Percentiles rank a stretch among this genome's conserved stretches.
Evolutionary conservation across 176 grass and related monocot species (phyloP).

Genomic region (Cocos nucifera): DNA sequence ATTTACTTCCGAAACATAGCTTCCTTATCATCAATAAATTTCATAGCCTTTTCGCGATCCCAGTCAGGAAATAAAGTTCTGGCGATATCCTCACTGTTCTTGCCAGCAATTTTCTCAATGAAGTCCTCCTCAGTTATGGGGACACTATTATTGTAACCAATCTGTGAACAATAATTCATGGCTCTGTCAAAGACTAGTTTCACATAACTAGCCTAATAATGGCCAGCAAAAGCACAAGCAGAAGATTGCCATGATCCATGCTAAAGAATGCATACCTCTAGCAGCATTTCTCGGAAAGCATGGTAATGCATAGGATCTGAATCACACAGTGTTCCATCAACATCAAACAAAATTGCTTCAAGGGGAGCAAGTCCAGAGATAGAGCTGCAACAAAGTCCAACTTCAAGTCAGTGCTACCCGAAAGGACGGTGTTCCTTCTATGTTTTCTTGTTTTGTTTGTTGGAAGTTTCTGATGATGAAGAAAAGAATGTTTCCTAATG

Average conservation of each 20-base stretch:
- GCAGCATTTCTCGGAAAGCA: slow-evolving; percentile 76
- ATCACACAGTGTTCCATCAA: slow-evolving; percentile 84
- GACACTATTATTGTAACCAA: slow-evolving; percentile 88
- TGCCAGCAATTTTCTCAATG: slow-evolving; percentile 89
- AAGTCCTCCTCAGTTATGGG: slow-evolving; percentile 81
- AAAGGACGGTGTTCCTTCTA: no score
- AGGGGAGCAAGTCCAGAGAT: slow-evolving; percentile 45
- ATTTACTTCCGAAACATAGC: slow-evolving; percentile 50
- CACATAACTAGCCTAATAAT: neutral
- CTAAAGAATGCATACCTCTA: slow-evolving; percentile 28
- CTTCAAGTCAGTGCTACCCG: neutral
- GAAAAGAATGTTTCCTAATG: no score
- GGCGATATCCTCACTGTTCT: slow-evolving; percentile 54
- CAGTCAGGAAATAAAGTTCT: slow-evolving; percentile 80
- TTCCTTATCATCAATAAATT: slow-evolving; percentile 79
- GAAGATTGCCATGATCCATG: neutral
- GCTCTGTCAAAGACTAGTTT: neutral
- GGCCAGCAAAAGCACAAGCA: neutral
- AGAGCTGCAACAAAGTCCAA: slow-evolving; percentile 25
- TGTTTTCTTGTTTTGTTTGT: no score
- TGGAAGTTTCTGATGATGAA: no score
- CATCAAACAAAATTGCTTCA: slow-evolving; percentile 82
- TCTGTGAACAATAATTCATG: slow-evolving; percentile 28
- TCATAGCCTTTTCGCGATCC: slow-evolving; percentile 57
- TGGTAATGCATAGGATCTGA: slow-evolving; percentile 77